Evolutionary conservation across 805 yeast species (phyloP), one percentile per base, ranked within the genome.

Genomic region (Ogataea nonfermentans): DNA sequence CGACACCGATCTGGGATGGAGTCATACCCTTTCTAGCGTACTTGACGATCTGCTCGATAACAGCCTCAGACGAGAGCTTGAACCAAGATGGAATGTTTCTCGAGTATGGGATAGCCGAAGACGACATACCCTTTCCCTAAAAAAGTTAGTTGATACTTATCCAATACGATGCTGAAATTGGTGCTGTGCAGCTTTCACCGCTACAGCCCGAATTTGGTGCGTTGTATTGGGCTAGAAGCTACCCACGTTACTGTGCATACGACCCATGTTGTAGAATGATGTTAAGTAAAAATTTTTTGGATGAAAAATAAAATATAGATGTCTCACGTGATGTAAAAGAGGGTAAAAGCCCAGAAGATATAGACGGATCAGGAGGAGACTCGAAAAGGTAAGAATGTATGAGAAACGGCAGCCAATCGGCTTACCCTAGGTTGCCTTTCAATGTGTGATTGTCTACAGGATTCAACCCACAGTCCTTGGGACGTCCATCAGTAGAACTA

Each of bases 11-110:
- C 76, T 89, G 96, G 65, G 99, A 93, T 66, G 99, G 99, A 61
- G 98, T 87, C 70, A 90, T 78, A 90, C 99, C 99, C 83, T 93
- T 93, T 80, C 97, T 90, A 70, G 99, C 99, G 79, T 90, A 88
- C 85, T 93, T 93, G 90, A 84, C 73, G 78, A 91, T 81, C 79
- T 89, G 96, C 78, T 93, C 99, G 74, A 90, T 88, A 66, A 93
- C 95, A 58, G 88, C 84, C 58, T 90, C 97, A 59, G 95, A 73
- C 51, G 96, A 78, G 65, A 87, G 84, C 82, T 93, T 91, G 95
- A 90, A 91, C 99, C 99, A 93, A 72, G 96, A 78, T 72, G 98
- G 99, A 72, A 95, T 80, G 75, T 83, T 83, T 79, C 99, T 91
- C 64, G 98, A 90, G 83, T 93, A 93, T 73, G 99, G 99, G 73